Evolutionary conservation across 495 filamentous ascomycete species (phyloP).

Genomic region (Rusavskia elegans): DNA sequence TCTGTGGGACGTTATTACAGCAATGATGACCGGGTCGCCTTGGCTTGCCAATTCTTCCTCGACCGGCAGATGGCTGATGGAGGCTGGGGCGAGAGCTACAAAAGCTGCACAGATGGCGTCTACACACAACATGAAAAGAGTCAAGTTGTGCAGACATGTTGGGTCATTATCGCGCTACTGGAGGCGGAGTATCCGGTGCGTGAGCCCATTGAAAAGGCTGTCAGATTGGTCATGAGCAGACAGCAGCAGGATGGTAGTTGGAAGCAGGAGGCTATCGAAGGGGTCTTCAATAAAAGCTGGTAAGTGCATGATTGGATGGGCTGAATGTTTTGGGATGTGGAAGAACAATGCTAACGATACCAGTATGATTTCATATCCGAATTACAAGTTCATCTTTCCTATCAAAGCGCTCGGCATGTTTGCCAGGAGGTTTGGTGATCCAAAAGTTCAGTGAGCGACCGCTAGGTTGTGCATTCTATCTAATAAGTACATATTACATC

Average conservation of each 20-base stretch:
- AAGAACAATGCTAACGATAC: not conserved
- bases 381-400: slow-evolving; percentile 95
- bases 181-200: slow-evolving; percentile 69
- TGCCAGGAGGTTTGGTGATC: slow-evolving; percentile 56
- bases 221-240: slow-evolving; percentile 69
- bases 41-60: slow-evolving; percentile 73
- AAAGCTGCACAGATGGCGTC: slow-evolving; percentile 45
- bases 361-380: slow-evolving; percentile 97
- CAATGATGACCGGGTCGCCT: slow-evolving; percentile 51
- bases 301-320: slow-evolving; percentile 23
- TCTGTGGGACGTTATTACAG: slow-evolving; percentile 68
- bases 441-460: slow-evolving; percentile 19
- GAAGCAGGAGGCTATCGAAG: slow-evolving; percentile 89
- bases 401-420: slow-evolving; percentile 89
- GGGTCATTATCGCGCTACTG: slow-evolving; percentile 74
- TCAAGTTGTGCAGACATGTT: slow-evolving; percentile 87
- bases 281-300: slow-evolving; percentile 98
- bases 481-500: too few species aligned
- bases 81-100: slow-evolving; percentile 94
- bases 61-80: slow-evolving; percentile 73
- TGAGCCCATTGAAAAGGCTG: slow-evolving; percentile 52
- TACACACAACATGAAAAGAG: slow-evolving; percentile 47
- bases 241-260: slow-evolving; percentile 85
- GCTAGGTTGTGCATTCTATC: too few species aligned
- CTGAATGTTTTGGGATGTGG: too few species aligned